phyloP scores from a whole-genome alignment of 2,329 filamentous ascomycete species.

The Beauveria asiatica region DNA sequence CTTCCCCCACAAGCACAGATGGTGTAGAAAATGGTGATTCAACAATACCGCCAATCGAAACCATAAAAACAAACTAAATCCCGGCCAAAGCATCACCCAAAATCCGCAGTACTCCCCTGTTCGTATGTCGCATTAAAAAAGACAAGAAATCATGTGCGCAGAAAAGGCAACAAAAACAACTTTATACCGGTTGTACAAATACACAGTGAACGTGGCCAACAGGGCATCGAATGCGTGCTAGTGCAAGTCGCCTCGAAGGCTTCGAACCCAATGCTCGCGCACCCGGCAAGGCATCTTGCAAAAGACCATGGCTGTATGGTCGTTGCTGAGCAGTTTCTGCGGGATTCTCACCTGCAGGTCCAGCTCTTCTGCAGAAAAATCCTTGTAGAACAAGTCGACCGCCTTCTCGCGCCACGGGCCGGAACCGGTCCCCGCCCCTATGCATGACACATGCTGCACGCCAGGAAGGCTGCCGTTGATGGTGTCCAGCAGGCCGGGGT shows the following conservation, averaged over 20 bases:
- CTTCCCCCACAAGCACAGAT: neutral
- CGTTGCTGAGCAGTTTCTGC: slow-evolving; percentile 49
- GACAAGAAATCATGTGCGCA: neutral
- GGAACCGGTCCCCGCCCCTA: slow-evolving; percentile 28
- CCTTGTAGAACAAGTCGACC: slow-evolving; percentile 50
- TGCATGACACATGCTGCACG: slow-evolving; percentile 31
- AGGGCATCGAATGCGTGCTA: neutral
- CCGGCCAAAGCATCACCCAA: neutral
- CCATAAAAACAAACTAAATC: neutral
- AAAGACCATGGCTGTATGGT: slow-evolving; percentile 53
- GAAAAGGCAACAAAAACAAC: neutral
- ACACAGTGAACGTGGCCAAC: neutral
- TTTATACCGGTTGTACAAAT: slow-evolving; percentile 10
- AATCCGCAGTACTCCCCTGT: slow-evolving; percentile 5
- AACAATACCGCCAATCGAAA: neutral
- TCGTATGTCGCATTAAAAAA: slow-evolving; percentile 6
- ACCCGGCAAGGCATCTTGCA: slow-evolving; percentile 49
- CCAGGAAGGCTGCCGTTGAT: slow-evolving; percentile 11
- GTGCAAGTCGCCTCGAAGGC: slow-evolving; percentile 37
- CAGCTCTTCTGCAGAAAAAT: slow-evolving; percentile 48
- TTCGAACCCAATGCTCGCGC: slow-evolving; percentile 47
- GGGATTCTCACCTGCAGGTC: slow-evolving; percentile 52
- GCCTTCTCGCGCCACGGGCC: slow-evolving; percentile 49
- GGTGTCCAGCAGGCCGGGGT: neutral
- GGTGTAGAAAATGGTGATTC: neutral